Evolutionary conservation across 306 rosid species (phyloP).

Genomic region (Styphnolobium japonicum): DNA sequence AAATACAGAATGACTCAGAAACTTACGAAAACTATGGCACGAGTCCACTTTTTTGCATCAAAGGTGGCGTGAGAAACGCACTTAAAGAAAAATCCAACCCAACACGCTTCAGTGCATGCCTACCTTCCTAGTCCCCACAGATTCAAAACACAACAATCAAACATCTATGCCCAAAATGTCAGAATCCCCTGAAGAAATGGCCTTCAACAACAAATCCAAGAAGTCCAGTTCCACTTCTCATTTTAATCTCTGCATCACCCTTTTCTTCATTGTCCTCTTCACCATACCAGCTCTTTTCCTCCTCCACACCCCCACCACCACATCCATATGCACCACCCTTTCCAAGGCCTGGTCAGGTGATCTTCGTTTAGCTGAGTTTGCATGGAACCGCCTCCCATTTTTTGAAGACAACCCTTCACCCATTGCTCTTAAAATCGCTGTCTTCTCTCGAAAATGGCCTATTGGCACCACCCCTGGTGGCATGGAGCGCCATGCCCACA

Average conservation of each 20-base stretch:
- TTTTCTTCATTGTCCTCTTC: constrained; percentile 73
- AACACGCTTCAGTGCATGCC: constrained; percentile 46
- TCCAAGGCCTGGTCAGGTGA: constrained; percentile 70
- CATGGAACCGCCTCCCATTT: constrained; percentile 82
- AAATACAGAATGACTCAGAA: neutral
- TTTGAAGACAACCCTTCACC: constrained; percentile 37
- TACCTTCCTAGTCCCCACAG: constrained; percentile 28
- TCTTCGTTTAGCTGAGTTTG: constrained; percentile 63
- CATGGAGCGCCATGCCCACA: constrained; percentile 95
- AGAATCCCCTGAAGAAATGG: constrained; percentile 47
- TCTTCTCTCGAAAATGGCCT: constrained; percentile 95
- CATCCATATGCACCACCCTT: constrained; percentile 56
- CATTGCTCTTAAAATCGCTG: constrained; percentile 63
- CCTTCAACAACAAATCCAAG: constrained; percentile 55
- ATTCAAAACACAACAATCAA: constrained; percentile 15
- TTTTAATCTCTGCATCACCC: constrained; percentile 56
- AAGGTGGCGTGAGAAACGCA: constrained; percentile 60
- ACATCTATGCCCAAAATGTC: constrained; percentile 15
- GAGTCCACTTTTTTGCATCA: constrained; percentile 30
- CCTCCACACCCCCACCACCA: constrained; percentile 58
- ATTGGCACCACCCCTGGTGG: constrained; percentile 80
- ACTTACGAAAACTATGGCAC: constrained; percentile 34
- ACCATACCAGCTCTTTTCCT: constrained; percentile 68
- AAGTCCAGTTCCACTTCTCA: constrained; percentile 43
- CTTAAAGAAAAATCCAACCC: constrained; percentile 26